Conservation (phyloP, 345 rosid species). For the Gossypium thurberi region DNA sequence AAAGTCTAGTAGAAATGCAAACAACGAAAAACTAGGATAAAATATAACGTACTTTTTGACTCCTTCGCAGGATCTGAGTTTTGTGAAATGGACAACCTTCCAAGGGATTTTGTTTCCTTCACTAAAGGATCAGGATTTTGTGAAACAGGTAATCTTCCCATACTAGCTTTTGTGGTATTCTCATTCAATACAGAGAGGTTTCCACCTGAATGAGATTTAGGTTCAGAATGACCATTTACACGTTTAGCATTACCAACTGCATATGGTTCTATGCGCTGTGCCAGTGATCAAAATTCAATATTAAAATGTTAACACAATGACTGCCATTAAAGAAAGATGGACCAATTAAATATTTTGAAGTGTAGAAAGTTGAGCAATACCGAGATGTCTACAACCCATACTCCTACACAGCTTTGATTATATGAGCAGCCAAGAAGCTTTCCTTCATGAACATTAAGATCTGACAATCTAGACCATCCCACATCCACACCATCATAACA, state of each 20-base stretch:
- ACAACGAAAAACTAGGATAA: not conserved
- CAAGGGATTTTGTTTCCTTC: slow-evolving; percentile 76
- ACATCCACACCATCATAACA: slow-evolving; percentile 91
- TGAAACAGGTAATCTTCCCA: slow-evolving; percentile 48
- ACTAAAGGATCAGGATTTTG: slow-evolving; percentile 41
- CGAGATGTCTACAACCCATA: slow-evolving; percentile 97
- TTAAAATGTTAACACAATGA: slow-evolving; percentile 17
- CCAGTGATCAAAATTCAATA: slow-evolving; percentile 13
- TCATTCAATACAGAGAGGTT: slow-evolving; percentile 52
- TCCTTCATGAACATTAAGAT: slow-evolving; percentile 91
- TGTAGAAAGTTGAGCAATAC: slow-evolving; percentile 32
- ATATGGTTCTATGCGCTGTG: slow-evolving; percentile 74
- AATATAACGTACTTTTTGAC: slow-evolving; percentile 51
- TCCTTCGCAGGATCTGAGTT: slow-evolving; percentile 71
- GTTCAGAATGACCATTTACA: slow-evolving; percentile 54
- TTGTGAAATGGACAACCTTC: slow-evolving; percentile 79
- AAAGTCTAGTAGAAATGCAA: not conserved
- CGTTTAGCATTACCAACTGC: slow-evolving; percentile 38
- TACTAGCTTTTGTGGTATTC: slow-evolving; percentile 45
- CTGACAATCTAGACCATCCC: slow-evolving; percentile 97
- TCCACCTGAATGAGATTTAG: slow-evolving; percentile 50
- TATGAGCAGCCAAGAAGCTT: slow-evolving; percentile 98
- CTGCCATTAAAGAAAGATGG: slow-evolving; percentile 17
- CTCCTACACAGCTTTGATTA: slow-evolving; percentile 96
- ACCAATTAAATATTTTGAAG: not conserved